Evolutionary conservation across 1,284 basidiomycete species (phyloP), one percentile per base, ranked within the genome.

Genomic region (Clitocybe nebularis): DNA sequence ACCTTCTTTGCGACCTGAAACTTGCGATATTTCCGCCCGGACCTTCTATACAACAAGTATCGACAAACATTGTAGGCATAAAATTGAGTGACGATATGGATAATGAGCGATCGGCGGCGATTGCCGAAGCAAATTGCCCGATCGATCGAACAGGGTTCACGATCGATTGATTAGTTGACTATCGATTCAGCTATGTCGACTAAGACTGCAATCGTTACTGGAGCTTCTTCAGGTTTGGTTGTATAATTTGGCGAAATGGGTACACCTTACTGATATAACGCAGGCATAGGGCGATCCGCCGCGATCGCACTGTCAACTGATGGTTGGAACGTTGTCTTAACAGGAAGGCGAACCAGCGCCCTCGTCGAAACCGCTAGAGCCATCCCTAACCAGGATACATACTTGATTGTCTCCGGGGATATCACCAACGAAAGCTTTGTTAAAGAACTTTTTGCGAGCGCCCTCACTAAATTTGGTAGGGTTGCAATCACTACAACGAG

Each of bases 361-460:
- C 69, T 91, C 3, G 62, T 77, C 41, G 77, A 79, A 51, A 87
- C 86, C 0, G 68, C 68, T 23, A 49, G 59, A 2, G 54, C 72
- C 29, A 81, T 79, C 52, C 53, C 58, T n/a, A 58, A 65, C 19
- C 56, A 64, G n/a, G 61, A 61, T 2, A 52, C 47, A 8, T 69
- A 71, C 17, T 56, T 79, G 4, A 57, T 74, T 5, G 59, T 84
- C 11, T 54, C 69, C 0, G 88, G 85, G 1, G 83, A 89, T 56
- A 72, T 89, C 7, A 68, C 76, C 0, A 67, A 77, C 34, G 80
- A 84, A 53, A 63, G 57, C 0, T 79, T 80, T 41, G 81, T 89
- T 1, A 61, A 66, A 47, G 55, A 53, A n/a, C 63, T 90, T 35
- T 91, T 91, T 57, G 54, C 63, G 6, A 58, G 66, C 24, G 71